These are phyloP conservation scores for Saccharomycopsis olivae DNA, from an alignment of 805 yeast genomes.

Conservation along the genomic window DNA sequence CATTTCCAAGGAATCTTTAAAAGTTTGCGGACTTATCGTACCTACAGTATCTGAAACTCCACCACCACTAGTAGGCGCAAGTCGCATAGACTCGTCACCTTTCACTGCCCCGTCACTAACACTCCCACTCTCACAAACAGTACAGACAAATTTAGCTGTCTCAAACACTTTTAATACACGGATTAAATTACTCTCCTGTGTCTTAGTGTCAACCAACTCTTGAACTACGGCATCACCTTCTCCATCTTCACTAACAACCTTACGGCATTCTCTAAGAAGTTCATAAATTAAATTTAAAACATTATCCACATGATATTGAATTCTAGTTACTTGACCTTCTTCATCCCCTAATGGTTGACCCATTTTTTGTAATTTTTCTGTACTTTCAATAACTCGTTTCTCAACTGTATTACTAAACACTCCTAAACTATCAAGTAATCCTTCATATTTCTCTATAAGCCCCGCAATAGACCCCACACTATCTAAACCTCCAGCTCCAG, in stretches of 20 bases:
- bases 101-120: no score
- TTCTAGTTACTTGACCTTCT: conserved; percentile 7
- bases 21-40: conserved; percentile 8
- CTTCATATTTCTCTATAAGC: no score
- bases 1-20: conserved; percentile 8
- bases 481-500: no score
- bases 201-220: conserved; percentile 6
- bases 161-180: conserved; percentile 12
- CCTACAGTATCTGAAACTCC: conserved; percentile 1
- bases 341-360: no score
- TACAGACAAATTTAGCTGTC: conserved; percentile 17
- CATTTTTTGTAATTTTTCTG: no score
- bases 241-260: not conserved
- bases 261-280: not conserved
- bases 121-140: no score
- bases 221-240: conserved; percentile 2
- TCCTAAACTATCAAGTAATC: no score
- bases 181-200: conserved; percentile 2
- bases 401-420: no score
- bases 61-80: no score
- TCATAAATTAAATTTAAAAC: conserved; percentile 9
- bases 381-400: no score
- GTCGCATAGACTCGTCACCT: no score
- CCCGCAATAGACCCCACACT: no score
- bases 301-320: conserved; percentile 13